Evolutionary conservation across 345 rosid species (phyloP), one percentile per base, ranked within the genome.

Genomic region (Moricandia arvensis): DNA sequence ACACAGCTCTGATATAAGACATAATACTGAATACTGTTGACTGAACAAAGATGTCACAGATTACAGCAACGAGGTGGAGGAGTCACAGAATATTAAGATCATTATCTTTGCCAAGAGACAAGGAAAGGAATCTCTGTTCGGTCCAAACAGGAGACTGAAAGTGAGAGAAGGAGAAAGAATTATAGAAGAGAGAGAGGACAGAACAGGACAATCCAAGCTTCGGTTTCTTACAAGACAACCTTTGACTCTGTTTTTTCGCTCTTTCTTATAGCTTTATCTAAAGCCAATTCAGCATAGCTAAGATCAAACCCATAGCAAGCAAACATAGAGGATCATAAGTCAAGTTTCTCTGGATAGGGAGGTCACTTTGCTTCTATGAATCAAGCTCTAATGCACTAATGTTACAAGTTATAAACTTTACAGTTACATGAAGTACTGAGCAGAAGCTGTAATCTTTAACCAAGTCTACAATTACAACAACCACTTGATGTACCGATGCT

Each of bases 321-420:
- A 62, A 47, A 60, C 67, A 2, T 30, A 5, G 16, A 33, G 1
- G n/a, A 17, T 45, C 51, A 35, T 24, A 10, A 7, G 12, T 24
- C 76, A 63, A 61, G 34, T 62, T 72, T 61, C 43, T 27, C n/a
- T 8, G 63, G 15, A 47, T 17, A 67, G 47, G 33, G 13, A 17
- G 33, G 21, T 18, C 10, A 49, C 8, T n/a, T 27, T 76, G 18
- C 71, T 37, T 61, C 51, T 13, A 60, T 34, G 47, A 62, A 59
- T 13, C 66, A 71, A 38, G 24, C 47, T 72, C 77, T 78, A 69
- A 64, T 24, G 24, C 47, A 66, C 77, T 78, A 69, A 64, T 24
- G 62, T 64, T 55, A 70, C 69, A 77, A 41, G 75, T 64, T 76
- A 63, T 61, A 49, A 67, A 5, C 73, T 67, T 67, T 67, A 72